A percentile compares a stretch with the other conserved stretches of the same genome.
These are phyloP conservation scores for Lactarius akahatsu DNA, from an alignment of 768 basidiomycete species.

Conservation along the genomic window DNA sequence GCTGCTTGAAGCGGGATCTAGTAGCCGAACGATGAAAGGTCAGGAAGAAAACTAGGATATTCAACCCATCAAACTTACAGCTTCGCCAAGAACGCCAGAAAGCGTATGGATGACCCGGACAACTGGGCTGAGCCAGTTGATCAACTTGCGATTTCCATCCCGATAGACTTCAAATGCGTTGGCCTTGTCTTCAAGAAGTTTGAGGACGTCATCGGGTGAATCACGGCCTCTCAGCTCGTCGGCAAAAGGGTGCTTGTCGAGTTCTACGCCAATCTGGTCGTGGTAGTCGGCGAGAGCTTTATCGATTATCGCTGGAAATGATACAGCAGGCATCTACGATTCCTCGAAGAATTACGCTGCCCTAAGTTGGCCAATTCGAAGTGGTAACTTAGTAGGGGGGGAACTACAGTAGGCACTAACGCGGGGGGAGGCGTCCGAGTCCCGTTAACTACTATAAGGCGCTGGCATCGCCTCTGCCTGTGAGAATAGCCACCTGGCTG, in stretches of 20 bases:
- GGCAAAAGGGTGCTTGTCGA: constrained; percentile 6
- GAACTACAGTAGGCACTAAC: too few relatives aligned
- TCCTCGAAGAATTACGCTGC: neutral
- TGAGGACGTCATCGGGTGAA: neutral
- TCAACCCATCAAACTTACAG: neutral
- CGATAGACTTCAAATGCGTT: neutral
- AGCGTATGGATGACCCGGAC: neutral
- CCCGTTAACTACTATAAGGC: too few relatives aligned
- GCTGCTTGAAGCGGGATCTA: neutral
- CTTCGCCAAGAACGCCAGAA: constrained; percentile 1
- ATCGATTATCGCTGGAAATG: neutral
- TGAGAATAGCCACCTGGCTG: too few relatives aligned
- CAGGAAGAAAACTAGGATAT: neutral
- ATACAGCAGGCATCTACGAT: neutral
- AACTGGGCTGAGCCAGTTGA: neutral
- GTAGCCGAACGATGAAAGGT: neutral
- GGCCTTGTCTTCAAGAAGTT: neutral
- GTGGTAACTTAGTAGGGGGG: too few relatives aligned
- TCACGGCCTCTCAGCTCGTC: neutral
- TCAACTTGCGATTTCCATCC: neutral
- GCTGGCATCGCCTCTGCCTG: too few relatives aligned
- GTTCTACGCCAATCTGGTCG: neutral
- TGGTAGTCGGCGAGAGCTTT: constrained; percentile 1
- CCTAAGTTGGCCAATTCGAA: neutral
- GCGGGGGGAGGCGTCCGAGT: too few relatives aligned